Evolutionary conservation across 2,329 filamentous ascomycete genomes (phyloP), one percentile per base, ranked within the genome.

Genomic region (Chaetomiaceae sp.): DNA sequence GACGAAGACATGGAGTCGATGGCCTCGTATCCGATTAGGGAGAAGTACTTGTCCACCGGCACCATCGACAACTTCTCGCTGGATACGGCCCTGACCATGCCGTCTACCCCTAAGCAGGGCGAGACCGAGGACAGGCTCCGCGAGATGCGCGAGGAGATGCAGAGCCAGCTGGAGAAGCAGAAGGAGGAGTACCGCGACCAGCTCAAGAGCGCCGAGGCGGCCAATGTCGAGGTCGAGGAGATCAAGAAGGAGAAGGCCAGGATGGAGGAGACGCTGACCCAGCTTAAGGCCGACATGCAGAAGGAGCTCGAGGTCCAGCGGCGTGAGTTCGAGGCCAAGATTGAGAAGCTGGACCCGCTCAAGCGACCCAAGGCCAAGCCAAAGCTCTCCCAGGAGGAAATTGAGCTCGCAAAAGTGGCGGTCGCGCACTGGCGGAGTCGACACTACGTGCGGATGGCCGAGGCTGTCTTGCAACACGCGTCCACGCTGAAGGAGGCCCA

Each of bases 61-160:
- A 96, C 92, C 0, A 78, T 97, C 47, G 93, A 99, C 69, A 96
- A 95, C 65, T 93, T 96, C 63, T 97, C 92, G 2, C 76, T 99
- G 14, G 93, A 99, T 65, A 99, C 93, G 1, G 86, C 85, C 12
- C 76, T 99, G 44, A 99, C 93, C 0, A 90, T 96, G 77, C 93
- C 93, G 2, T 95, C 90, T 0, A 97, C 92, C 0, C 93, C 93
- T 2, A 87, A 82, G 54, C 83, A 86, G 54, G 81, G 79, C 20
- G 89, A 91, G 50, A 80, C 83, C 0, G 89, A 92, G 42, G 86
- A 92, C 21, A 81, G 78, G 54, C 72, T 96, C 56, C 83, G 82
- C 54, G 81, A 88, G 50, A 80, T 86, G 19, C 83, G 85, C 49
- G 88, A 95, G 58, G 88, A 88, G 58, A 85, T 96, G 82, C 89